These are phyloP conservation scores for Albugo candida DNA, from an alignment of 352 stramenopile genomes.

Conservation along the genomic window DNA sequence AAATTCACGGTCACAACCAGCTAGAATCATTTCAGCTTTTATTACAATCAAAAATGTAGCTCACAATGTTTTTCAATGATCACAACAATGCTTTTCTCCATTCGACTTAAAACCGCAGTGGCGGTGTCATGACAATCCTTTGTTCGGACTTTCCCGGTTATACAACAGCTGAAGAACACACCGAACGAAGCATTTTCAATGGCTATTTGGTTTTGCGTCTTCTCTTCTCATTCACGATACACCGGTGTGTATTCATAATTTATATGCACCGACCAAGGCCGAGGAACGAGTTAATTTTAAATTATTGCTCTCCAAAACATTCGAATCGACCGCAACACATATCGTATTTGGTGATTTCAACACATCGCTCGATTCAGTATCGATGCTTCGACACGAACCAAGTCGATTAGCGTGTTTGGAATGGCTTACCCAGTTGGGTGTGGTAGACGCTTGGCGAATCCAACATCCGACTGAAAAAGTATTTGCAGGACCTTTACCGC, in stretches of 20 bases:
- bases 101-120: no score
- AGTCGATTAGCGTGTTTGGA: not conserved
- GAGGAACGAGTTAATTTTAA: not conserved
- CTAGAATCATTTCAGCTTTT: no score
- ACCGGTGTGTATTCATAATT: slow-evolving; percentile 1
- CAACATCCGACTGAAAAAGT: slow-evolving; percentile 1
- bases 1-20: no score
- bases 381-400: not conserved
- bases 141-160: no score
- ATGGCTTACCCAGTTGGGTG: slow-evolving; percentile 5
- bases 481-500: slow-evolving; percentile 1
- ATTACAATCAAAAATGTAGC: no score
- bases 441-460: slow-evolving; percentile 7
- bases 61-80: no score
- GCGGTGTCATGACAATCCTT: no score
- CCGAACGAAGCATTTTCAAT: no score
- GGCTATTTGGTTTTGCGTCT: no score
- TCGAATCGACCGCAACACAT: not conserved
- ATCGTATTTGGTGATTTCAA: slow-evolving; percentile 11
- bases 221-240: no score
- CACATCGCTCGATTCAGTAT: not conserved
- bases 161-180: no score
- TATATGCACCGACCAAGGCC: slow-evolving; percentile 2
- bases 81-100: no score
- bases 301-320: not conserved